Conservation (phyloP, 1,284 basidiomycete genomes). For the Rhodotorula glutinis region DNA sequence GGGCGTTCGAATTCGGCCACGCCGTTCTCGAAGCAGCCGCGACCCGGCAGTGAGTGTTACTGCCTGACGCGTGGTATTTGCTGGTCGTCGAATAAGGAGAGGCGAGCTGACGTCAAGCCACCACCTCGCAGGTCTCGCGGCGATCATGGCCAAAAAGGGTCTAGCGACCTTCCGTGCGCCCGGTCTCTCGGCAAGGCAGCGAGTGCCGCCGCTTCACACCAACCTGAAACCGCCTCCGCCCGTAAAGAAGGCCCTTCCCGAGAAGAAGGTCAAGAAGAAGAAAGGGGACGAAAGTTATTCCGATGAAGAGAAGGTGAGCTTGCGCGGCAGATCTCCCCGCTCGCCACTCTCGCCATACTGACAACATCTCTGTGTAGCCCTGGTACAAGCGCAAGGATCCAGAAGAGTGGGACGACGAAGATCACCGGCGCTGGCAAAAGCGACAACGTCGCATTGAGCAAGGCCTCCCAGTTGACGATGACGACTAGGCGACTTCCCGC, state of each 20-base stretch:
- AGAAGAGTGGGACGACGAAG: constrained; percentile 34
- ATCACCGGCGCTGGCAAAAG: constrained; percentile 20
- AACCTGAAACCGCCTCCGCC: constrained; percentile 37
- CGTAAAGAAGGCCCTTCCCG: constrained; percentile 14
- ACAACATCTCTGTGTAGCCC: constrained; percentile 8
- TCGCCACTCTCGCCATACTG: too few relatives aligned
- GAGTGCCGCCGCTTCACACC: constrained; percentile 26
- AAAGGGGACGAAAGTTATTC: constrained; percentile 34
- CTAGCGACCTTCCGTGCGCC: constrained; percentile 15
- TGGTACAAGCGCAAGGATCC: constrained; percentile 30
- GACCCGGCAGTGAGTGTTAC: constrained; percentile 13
- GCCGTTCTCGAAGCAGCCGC: constrained; percentile 16
- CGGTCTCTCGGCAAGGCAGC: constrained; percentile 17
- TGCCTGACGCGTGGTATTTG: not conserved
- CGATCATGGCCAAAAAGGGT: constrained; percentile 18
- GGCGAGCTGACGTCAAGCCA: not conserved
- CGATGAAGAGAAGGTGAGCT: constrained; percentile 36
- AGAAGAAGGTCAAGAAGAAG: constrained; percentile 28
- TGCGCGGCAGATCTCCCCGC: not conserved
- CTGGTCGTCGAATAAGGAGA: too few relatives aligned
- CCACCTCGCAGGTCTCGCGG: constrained; percentile 23
- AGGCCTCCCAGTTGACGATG: constrained; percentile 20
- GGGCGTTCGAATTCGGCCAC: constrained; percentile 2
- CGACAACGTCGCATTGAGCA: constrained; percentile 19
- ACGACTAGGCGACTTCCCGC: not conserved